Evolutionary conservation across 805 yeast genomes (phyloP), one percentile per base, ranked within the genome.

Genomic region (Nakazawaea populi): DNA sequence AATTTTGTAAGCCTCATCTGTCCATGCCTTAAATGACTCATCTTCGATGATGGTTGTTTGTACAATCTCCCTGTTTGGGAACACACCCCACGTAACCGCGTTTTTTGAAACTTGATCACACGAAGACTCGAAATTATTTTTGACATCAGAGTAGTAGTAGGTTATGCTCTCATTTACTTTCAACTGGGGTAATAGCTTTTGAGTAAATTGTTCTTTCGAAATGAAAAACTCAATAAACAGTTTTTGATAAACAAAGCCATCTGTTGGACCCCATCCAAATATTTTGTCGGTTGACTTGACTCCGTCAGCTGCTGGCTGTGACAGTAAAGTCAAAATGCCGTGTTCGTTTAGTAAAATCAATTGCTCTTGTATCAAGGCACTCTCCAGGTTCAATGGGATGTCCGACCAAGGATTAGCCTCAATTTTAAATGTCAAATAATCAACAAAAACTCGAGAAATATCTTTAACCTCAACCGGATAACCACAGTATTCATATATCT

Each of bases 71-170:
- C 90, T 80, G 66, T 85, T 85, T 6, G 96, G 96, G 75, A 94
- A 92, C 3, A 87, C 96, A 55, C 98, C 99, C 99, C 99, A 94
- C 1, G 99, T 94, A 7, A 94, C 95, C 30, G 94, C 96, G 56
- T 84, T 85, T 34, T 43, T 51, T 4, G 44, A 42, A 89, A 83
- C 35, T 79, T 68, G 12, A 69, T 73, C 1, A 71, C 63, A 1
- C 73, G 72, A 61, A 85, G 68, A 58, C 31, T 74, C 71, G 55
- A 88, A 82, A 8, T 67, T 60, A 1, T 84, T 85, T 6, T 68
- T 59, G 8, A 79, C 66, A 64, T 85, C 89, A 38, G 94, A 90
- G 29, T 81, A 76, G 64, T 86, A 92, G 67, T 83, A 92, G 24
- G 91, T 85, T 14, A 88, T 75, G 27, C 72, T 72, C n/a, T 74